phyloP scores from a whole-genome alignment of 2,329 filamentous ascomycete species.

The Fusarium albosuccineum region DNA sequence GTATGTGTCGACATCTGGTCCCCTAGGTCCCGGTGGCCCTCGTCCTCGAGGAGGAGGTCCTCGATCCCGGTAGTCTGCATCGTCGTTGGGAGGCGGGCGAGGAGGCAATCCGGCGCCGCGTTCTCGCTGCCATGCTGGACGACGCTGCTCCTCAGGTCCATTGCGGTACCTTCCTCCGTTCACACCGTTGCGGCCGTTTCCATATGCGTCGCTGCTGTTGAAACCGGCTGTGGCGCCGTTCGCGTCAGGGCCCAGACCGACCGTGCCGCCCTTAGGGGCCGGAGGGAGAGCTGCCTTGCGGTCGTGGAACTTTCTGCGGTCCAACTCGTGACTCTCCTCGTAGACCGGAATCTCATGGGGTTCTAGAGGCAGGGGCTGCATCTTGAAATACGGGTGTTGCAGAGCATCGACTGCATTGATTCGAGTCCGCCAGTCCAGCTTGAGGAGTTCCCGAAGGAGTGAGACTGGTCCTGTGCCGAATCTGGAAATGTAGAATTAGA shows the following conservation, averaged over 20 bases:
- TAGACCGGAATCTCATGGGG: conserved; percentile 92
- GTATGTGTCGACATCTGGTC: conserved; percentile 62
- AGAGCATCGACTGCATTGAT: conserved; percentile 96
- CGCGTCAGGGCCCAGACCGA: conserved; percentile 77
- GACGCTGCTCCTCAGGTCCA: conserved; percentile 60
- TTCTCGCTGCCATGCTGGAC: conserved; percentile 69
- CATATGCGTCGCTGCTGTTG: conserved; percentile 65
- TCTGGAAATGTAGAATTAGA: conserved; percentile 54
- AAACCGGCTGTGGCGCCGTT: conserved; percentile 62
- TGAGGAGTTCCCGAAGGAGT: conserved; percentile 84
- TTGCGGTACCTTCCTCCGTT: conserved; percentile 61
- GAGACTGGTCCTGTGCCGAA: conserved; percentile 80
- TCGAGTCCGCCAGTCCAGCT: conserved; percentile 87
- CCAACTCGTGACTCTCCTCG: conserved; percentile 96
- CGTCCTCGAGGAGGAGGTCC: conserved; percentile 46
- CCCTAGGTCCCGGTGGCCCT: conserved; percentile 48
- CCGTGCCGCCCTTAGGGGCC: conserved; percentile 90
- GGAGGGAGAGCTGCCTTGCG: conserved; percentile 87
- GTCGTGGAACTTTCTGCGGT: conserved; percentile 89
- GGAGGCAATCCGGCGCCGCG: conserved; percentile 63
- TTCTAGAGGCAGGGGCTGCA: conserved; percentile 79
- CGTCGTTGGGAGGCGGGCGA: conserved; percentile 52
- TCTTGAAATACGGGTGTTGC: conserved; percentile 91
- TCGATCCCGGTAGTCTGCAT: conserved; percentile 56
- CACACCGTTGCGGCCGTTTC: conserved; percentile 59